phyloP scores from a whole-genome alignment of 1,284 basidiomycete species.

The Rhodotorula mucilaginosa region DNA sequence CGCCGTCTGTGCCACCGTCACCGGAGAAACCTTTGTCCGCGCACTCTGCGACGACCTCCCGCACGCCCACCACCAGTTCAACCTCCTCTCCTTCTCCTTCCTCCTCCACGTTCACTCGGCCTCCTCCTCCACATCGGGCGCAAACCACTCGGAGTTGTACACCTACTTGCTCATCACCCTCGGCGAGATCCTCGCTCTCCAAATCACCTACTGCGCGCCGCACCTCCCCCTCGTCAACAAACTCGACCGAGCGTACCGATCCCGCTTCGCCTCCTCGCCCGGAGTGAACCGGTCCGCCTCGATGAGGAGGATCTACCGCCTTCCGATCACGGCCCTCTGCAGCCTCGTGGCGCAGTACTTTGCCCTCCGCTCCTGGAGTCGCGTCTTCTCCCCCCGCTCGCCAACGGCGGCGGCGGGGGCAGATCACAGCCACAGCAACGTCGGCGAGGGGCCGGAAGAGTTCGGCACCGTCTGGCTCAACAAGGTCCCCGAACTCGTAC shows the following conservation, averaged over 20 bases:
- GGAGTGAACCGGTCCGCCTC: background rate
- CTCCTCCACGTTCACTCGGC: conserved; percentile 37
- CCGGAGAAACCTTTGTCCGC: conserved; percentile 31
- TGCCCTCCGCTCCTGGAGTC: conserved; percentile 16
- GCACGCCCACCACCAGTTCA: conserved; percentile 22
- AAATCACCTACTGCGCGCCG: conserved; percentile 28
- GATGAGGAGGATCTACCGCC: conserved; percentile 6
- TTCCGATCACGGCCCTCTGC: conserved; percentile 27
- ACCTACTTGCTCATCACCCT: conserved; percentile 28
- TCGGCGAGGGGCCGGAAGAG: conserved; percentile 9
- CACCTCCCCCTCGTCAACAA: background rate
- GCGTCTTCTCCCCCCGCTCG: background rate
- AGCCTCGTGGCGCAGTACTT: conserved; percentile 20
- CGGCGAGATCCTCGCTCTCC: conserved; percentile 29
- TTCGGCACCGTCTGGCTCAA: conserved; percentile 33
- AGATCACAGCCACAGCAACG: background rate
- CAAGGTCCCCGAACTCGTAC: conserved; percentile 32
- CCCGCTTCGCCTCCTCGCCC: background rate
- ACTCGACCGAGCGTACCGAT: background rate
- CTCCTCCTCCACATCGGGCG: background rate
- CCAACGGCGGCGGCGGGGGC: background rate
- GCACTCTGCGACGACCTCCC: conserved; percentile 27
- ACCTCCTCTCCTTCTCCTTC: conserved; percentile 39
- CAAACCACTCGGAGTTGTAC: conserved; percentile 20
- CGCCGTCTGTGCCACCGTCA: conserved; percentile 14